phyloP scores from a whole-genome alignment of 345 rosid species.

The Cardiospermum halicacabum region DNA sequence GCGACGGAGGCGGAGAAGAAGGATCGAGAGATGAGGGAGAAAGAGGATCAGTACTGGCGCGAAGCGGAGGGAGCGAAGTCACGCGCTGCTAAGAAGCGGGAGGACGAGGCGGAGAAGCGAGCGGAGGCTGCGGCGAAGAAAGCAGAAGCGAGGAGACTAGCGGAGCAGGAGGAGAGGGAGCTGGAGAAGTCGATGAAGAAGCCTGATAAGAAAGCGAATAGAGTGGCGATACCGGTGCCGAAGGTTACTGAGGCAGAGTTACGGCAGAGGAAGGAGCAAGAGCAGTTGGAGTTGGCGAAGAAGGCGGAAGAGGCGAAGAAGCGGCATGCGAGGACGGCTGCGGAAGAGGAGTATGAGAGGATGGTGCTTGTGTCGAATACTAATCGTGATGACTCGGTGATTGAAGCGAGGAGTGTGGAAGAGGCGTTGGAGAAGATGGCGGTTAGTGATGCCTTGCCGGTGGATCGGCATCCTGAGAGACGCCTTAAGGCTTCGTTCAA shows the following conservation, averaged over 20 bases:
- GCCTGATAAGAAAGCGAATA: conserved; percentile 79
- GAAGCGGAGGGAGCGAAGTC: conserved; percentile 89
- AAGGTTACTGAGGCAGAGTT: conserved; percentile 89
- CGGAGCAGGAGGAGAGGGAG: conserved; percentile 81
- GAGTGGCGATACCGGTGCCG: conserved; percentile 72
- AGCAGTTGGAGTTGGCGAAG: conserved; percentile 56
- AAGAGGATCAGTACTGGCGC: conserved; percentile 93
- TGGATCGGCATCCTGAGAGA: conserved; percentile 78
- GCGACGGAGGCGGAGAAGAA: conserved; percentile 72
- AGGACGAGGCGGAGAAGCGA: conserved; percentile 86
- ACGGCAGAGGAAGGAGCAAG: conserved; percentile 51
- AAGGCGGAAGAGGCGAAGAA: conserved; percentile 71
- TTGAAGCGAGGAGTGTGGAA: conserved; percentile 83
- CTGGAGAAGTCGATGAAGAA: conserved; percentile 63
- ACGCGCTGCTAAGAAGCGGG: conserved; percentile 76
- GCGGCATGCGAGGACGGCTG: conserved; percentile 63
- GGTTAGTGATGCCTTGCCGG: conserved; percentile 63
- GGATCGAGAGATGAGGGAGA: conserved; percentile 66
- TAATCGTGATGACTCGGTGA: conserved; percentile 75
- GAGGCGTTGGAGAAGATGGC: conserved; percentile 78
- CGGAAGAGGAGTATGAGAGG: conserved; percentile 88
- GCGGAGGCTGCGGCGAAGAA: conserved; percentile 67
- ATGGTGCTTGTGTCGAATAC: conserved; percentile 73
- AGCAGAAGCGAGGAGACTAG: conserved; percentile 69
- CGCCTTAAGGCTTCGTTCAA: conserved; percentile 92